Percentiles rank a stretch among this genome's conserved stretches.
phyloP scores from a whole-genome alignment of 352 stramenopile genomes.

The Saprolegnia parasitica region DNA sequence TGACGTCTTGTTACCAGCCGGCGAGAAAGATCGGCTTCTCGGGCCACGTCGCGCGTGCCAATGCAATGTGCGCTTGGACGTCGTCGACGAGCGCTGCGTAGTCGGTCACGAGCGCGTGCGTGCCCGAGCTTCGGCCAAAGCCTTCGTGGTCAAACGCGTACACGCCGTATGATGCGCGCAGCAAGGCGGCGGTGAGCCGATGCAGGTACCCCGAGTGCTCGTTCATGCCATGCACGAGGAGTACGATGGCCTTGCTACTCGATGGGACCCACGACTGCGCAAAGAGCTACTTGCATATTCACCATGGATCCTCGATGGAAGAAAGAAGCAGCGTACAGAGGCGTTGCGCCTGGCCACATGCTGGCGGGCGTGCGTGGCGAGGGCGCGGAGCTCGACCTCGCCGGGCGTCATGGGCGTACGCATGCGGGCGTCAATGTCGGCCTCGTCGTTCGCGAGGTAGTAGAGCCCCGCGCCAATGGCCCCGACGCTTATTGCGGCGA shows the following conservation, averaged over 20 bases:
- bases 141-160: conserved; percentile 27
- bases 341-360: conserved; percentile 9
- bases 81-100: conserved; percentile 12
- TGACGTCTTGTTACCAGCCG: too few species aligned
- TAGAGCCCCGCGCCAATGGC: background rate
- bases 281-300: conserved; percentile 23
- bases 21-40: conserved; percentile 21
- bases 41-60: conserved; percentile 9
- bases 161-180: conserved; percentile 8
- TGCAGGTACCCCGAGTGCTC: conserved; percentile 26
- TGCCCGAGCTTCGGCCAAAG: conserved; percentile 24
- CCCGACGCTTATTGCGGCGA: background rate
- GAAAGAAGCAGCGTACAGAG: background rate
- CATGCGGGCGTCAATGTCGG: background rate
- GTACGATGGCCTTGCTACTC: conserved; percentile 12
- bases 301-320: background rate
- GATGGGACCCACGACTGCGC: conserved; percentile 19
- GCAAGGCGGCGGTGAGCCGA: background rate
- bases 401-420: conserved; percentile 3
- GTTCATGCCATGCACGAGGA: conserved; percentile 25
- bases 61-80: conserved; percentile 17
- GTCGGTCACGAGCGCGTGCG: conserved; percentile 18
- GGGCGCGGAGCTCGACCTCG: background rate
- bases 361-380: background rate
- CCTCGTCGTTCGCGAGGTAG: background rate